Base-by-base conservation (phyloP, 2,329 filamentous ascomycete species). In the Botrytis pseudocinerea region DNA sequence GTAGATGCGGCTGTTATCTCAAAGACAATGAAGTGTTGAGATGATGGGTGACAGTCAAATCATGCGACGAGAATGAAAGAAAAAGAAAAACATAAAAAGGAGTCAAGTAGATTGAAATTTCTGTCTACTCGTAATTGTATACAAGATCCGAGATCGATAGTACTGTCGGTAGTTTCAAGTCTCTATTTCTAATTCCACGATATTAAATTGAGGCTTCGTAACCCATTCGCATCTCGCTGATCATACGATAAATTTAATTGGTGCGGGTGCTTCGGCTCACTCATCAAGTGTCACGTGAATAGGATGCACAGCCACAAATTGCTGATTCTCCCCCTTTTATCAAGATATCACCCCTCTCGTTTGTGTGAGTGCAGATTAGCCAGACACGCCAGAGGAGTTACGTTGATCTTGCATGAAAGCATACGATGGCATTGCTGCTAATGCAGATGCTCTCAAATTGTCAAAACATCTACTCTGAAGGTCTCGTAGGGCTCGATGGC, bases 201-300 rank as follows among this genome's bases (percentile, higher is more conserved):
- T 70, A 62, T 70, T 70, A 70, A 63, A 63, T 70, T 70, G 57
- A 70, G 69, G 69, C 57, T 62, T 70, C 69, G 69, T 70, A 70
- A 70, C 69, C 42, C 63, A 70, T 63, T 70, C 40, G 28, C 32
- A 63, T 70, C 44, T 38, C 14, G 57, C 42, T 63, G 54, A 64
- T 70, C 69, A 63, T 70, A 63, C 57, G 69, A 63, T 40, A 22
- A 48, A 51, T 51, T 46, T 61, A 48, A 70, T 70, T 70, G 69
- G 69, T 18, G 9, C 57, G 69, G 69, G 35, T 38, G 20, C 9
- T 48, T 63, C 69, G 69, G 69, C 42, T 51, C 1, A 22, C 3
- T 44, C 2, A 18, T 16, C 4, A 0, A 1, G 9, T 2, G 1
- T 68, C 64, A 68, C 64, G 64, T 68, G 64, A 2, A 42, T 0